Percentiles rank a stretch among this genome's conserved stretches.
These are phyloP conservation scores for Trametopsis cervina DNA, from an alignment of 768 basidiomycete genomes.

Conservation along the genomic window DNA sequence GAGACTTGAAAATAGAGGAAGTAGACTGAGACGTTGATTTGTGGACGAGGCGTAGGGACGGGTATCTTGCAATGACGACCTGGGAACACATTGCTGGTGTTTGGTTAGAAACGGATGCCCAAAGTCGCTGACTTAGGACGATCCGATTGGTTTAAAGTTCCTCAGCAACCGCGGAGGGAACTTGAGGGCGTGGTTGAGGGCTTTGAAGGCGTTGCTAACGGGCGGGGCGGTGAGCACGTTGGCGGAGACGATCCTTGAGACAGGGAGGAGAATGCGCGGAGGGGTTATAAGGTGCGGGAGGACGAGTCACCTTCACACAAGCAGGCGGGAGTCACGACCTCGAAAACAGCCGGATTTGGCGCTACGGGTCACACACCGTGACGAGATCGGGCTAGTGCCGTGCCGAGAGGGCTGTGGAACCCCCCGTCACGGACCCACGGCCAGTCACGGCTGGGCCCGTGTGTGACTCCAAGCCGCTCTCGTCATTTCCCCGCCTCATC, in stretches of 20 bases:
- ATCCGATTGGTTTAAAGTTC: conserved; percentile 19
- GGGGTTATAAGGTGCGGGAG: conserved; percentile 13
- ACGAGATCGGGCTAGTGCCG: neutral
- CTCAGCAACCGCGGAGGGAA: conserved; percentile 10
- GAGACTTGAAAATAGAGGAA: conserved; percentile 12
- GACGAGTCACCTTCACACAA: conserved; percentile 9
- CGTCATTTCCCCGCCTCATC: neutral
- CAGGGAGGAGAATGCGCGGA: neutral
- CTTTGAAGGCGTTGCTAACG: neutral
- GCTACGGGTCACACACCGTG: neutral
- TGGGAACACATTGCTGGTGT: conserved; percentile 18
- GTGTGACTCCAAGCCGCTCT: neutral
- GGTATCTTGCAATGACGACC: conserved; percentile 15
- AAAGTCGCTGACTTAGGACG: conserved; percentile 26
- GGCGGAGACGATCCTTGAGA: conserved; percentile 6
- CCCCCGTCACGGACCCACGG: too few species aligned
- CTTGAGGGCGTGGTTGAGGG: neutral
- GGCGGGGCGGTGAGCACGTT: conserved; percentile 5
- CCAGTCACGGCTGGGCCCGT: neutral
- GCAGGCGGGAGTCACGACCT: conserved; percentile 12
- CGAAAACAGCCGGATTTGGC: neutral
- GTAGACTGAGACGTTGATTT: neutral
- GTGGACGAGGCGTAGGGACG: conserved; percentile 14
- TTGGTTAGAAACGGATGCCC: conserved; percentile 19
- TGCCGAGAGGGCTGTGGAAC: neutral